A percentile compares a stretch with the other conserved stretches of the same genome.
Evolutionary conservation across 768 basidiomycete genomes (phyloP).

Genomic region (Leucocoprinus leucothites): DNA sequence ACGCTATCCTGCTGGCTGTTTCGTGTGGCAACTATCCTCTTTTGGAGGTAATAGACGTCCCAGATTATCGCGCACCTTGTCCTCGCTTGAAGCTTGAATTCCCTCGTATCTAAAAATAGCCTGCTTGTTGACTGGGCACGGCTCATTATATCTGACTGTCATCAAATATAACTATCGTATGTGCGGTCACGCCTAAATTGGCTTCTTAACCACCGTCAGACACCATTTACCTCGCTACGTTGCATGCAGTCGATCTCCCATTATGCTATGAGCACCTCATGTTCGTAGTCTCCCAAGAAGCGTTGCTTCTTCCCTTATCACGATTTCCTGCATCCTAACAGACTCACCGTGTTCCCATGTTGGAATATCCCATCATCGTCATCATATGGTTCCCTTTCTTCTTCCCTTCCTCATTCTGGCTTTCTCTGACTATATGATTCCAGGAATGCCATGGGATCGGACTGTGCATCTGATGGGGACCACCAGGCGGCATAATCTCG

Average conservation of each 20-base stretch:
- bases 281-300: background rate
- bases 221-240: background rate
- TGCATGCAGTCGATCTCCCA: background rate
- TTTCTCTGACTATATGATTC: background rate
- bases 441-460: no score
- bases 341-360: conserved; percentile 2
- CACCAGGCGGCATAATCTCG: background rate
- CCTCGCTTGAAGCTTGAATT: conserved; percentile 5
- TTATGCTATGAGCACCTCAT: conserved; percentile 1
- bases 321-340: background rate
- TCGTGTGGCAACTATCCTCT: background rate
- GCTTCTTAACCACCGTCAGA: background rate
- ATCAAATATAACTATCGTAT: background rate
- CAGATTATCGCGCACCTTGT: background rate
- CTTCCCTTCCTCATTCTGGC: background rate
- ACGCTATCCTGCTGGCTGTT: no score
- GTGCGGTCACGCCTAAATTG: background rate
- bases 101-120: conserved; percentile 3
- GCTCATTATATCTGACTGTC: background rate
- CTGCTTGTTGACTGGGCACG: background rate
- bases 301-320: conserved; percentile 2
- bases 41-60: background rate
- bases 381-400: conserved; percentile 1
- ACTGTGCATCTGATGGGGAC: no score
- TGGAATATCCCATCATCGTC: background rate